Evolutionary conservation across 2,329 filamentous ascomycete species (phyloP), one percentile per base, ranked within the genome.

Genomic region (Ascochyta rabiei): DNA sequence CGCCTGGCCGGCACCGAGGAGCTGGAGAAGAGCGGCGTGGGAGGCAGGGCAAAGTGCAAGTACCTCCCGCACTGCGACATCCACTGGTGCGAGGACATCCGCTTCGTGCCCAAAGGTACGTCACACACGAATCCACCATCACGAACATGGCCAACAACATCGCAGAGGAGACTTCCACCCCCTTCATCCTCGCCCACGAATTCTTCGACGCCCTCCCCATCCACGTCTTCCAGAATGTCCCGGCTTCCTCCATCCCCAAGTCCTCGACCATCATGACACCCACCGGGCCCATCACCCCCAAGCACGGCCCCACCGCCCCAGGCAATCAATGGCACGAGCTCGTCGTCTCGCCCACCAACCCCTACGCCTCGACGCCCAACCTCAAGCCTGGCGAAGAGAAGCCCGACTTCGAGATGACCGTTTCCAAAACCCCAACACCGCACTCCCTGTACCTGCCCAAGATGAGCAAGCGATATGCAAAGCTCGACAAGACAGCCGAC

Each of bases 191-290:
- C 43, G 95, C 95, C 4, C 95, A 99, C 74, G 95, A 99, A 73
- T 98, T 99, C 81, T 99, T 99, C 78, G 95, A 99, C 66, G 95
- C 95, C 2, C 86, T 99, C 0, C 95, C 95, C 30, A 97, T 99
- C 64, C 93, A 99, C 74, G 88, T 91, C 57, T 99, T 99, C 73
- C 89, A 98, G 75, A 89, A 90, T 13, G 82, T 93, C 45, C 74
- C 82, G 2, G 39, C 78, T 79, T 60, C 70, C 59, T 59, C 62
- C 61, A 51, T 73, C 51, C 62, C 69, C 48, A 76, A 64, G 58
- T 74, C 60, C 59, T 71, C 81, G 33, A 69, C 76, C 5, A 73
- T 76, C 62, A 67, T 81, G n/a, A 78, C 78, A 33, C 80, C 81
- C 2, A 82, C 80, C 23, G 79, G 81, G 0, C 79, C 77, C 51